Evolutionary conservation across 805 yeast species (phyloP), one percentile per base, ranked within the genome.

Genomic region (Yarrowia sp.): DNA sequence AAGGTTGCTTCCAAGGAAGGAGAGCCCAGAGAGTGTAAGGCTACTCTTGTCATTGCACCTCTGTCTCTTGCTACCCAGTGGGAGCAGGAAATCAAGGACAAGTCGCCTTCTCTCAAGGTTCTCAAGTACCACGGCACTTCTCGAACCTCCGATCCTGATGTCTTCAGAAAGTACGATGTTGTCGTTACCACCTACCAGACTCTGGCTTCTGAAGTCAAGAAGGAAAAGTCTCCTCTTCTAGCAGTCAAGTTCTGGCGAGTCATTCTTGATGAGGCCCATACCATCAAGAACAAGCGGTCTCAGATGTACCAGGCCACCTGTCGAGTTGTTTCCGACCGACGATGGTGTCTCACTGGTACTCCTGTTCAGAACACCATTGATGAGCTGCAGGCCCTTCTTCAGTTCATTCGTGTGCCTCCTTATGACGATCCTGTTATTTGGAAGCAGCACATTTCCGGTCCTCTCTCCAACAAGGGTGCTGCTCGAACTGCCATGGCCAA

Each of bases 201-300:
- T 10, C 51, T 58, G 4, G 8, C 51, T 11, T 44, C 50, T 10
- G 64, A 58, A 28, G 35, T 43, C 51, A 58, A 58, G 42, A 58
- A 43, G 35, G 47, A 39, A 8, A 18, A 14, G 33, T 39, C 60
- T 15, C 60, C 62, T 17, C 47, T 58, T n/a, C 35, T 4, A 68
- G 70, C 41, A 32, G 66, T 11, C 70, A 48, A 32, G 36, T 45
- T 38, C 38, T 61, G 65, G 65, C 77, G 91, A 68, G 74, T 86
- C n/a, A 79, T 86, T 38, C 74, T 85, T 28, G 90, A 86, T 76
- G 90, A 86, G 70, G 89, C 88, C 3, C 90, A 86, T 69, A 77
- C 78, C n/a, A 84, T 86, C 68, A 84, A 85, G 69, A 86, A 85
- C 69, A 75, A 75, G 57, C 73, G 73, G 8, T 74, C 89, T 0